A percentile compares a stretch with the other conserved stretches of the same genome.
Conservation (phyloP, 2,329 filamentous ascomycete genomes). For the Allantophomopsis lycopodina region DNA sequence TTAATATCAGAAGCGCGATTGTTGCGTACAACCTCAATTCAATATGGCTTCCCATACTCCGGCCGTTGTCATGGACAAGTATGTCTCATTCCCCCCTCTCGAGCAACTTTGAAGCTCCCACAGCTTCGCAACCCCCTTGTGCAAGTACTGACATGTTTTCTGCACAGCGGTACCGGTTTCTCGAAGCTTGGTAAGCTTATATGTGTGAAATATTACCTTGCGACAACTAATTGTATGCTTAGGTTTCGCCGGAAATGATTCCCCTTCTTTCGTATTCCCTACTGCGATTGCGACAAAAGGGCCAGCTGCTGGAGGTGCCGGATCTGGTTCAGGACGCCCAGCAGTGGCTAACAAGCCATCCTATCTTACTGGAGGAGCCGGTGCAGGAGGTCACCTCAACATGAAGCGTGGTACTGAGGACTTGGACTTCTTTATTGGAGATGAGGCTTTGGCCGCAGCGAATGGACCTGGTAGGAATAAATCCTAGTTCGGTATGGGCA, state of each 20-base stretch:
- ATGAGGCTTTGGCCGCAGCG: constrained; percentile 79
- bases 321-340: constrained; percentile 76
- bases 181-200: constrained; percentile 78
- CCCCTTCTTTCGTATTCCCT: constrained; percentile 96
- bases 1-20: not conserved
- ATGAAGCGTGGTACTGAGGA: constrained; percentile 94
- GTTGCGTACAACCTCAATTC: constrained; percentile 13
- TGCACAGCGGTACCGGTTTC: constrained; percentile 86
- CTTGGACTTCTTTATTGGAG: constrained; percentile 96
- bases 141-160: constrained; percentile 4
- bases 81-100: constrained; percentile 31
- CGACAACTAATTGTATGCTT: constrained; percentile 2
- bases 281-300: constrained; percentile 96
- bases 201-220: not conserved
- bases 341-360: constrained; percentile 90
- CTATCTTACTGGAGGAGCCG: constrained; percentile 83
- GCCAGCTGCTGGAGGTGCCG: constrained; percentile 52
- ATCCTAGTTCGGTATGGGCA: not conserved
- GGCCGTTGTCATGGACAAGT: constrained; percentile 99
- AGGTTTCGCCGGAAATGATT: constrained; percentile 99
- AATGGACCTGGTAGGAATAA: constrained; percentile 56
- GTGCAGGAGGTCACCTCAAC: constrained; percentile 68
- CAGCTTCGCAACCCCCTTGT: not conserved
- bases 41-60: constrained; percentile 96
- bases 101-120: not conserved